Conservation (phyloP, 179 eudicot genomes). For the Beta lomatogona region DNA sequence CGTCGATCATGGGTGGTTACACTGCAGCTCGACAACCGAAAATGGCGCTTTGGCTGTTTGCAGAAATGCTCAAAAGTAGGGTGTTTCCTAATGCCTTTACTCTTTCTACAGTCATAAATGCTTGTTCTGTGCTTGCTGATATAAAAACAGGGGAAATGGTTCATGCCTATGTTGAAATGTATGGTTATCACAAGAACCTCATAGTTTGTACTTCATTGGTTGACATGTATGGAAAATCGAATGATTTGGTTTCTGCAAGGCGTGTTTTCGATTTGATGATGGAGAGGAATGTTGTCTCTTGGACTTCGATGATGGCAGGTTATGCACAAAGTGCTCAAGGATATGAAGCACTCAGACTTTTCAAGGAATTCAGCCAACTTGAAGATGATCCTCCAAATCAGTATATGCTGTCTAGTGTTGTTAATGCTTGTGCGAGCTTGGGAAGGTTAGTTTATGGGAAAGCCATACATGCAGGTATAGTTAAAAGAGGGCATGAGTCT, state of each 20-base stretch:
- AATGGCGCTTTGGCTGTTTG: constrained; percentile 42
- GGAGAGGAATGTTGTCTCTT: constrained; percentile 50
- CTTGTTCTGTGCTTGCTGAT: constrained; percentile 56
- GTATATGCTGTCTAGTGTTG: constrained; percentile 53
- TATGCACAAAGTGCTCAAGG: constrained; percentile 57
- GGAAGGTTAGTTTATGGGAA: constrained; percentile 58
- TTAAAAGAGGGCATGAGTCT: constrained; percentile 46
- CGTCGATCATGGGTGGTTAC: constrained; percentile 61
- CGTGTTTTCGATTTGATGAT: constrained; percentile 55
- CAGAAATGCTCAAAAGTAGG: constrained; percentile 31
- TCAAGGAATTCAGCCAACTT: constrained; percentile 40
- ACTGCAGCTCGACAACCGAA: constrained; percentile 32
- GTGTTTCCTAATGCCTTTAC: constrained; percentile 61
- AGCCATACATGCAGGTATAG: constrained; percentile 40
- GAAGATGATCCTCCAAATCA: constrained; percentile 44
- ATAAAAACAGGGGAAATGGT: constrained; percentile 36
- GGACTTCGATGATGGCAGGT: constrained; percentile 66
- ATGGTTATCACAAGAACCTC: constrained; percentile 46
- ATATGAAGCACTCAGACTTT: constrained; percentile 46
- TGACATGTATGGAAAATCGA: constrained; percentile 68
- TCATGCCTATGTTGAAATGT: constrained; percentile 45
- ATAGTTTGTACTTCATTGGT: constrained; percentile 56
- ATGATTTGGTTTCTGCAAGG: constrained; percentile 48
- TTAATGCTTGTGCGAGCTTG: constrained; percentile 56
- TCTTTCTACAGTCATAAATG: constrained; percentile 49